phyloP scores from a whole-genome alignment of 1,284 basidiomycete species.

The Jaminaea rosea region DNA sequence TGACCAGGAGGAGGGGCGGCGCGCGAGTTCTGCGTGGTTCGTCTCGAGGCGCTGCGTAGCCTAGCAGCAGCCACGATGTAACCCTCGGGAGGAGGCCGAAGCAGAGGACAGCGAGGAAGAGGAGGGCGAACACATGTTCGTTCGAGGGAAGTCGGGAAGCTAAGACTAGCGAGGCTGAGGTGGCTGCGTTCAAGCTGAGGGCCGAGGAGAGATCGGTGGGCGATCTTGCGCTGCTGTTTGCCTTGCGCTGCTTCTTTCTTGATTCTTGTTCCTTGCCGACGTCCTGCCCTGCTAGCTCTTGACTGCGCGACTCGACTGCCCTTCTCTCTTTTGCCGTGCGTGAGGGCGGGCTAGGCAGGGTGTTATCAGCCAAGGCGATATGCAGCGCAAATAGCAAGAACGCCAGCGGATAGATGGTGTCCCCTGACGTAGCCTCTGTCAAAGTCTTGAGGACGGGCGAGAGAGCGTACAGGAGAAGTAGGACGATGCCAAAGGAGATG shows the following conservation, averaged over 20 bases:
- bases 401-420: constrained; percentile 90
- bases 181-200: constrained; percentile 85
- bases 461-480: constrained; percentile 75
- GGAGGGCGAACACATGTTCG: constrained; percentile 79
- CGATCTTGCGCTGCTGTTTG: too few relatives aligned
- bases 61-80: too few relatives aligned
- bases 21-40: too few relatives aligned
- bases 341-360: constrained; percentile 17
- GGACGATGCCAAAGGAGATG: constrained; percentile 55
- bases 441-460: constrained; percentile 84
- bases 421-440: constrained; percentile 86
- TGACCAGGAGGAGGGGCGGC: not conserved
- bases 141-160: constrained; percentile 78
- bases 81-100: constrained; percentile 22
- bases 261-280: not conserved
- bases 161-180: constrained; percentile 85
- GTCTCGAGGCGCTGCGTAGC: too few relatives aligned
- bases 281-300: not conserved
- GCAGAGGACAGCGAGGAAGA: constrained; percentile 61
- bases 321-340: constrained; percentile 13
- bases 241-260: too few relatives aligned
- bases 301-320: not conserved
- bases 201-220: constrained; percentile 59
- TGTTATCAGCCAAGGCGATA: constrained; percentile 61
- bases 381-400: constrained; percentile 60